Evolutionary conservation across 805 yeast genomes (phyloP).

Genomic region (Candida tammaniensis): DNA sequence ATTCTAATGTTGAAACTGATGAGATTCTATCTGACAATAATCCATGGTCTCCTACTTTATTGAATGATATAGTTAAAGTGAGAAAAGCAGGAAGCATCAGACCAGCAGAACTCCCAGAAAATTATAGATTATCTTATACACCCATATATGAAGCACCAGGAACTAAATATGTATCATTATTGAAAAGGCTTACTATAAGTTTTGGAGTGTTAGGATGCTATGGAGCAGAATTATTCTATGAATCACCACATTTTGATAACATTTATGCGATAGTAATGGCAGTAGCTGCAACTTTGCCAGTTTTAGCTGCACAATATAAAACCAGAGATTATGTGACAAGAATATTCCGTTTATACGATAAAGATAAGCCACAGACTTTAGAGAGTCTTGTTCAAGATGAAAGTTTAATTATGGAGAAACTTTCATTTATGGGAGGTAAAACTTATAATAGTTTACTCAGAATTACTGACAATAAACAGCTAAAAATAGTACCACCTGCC

Average conservation of each 20-base stretch:
- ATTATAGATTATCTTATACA: conserved; percentile 53
- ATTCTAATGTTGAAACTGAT: conserved; percentile 38
- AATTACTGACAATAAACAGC: conserved; percentile 31
- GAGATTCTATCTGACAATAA: conserved; percentile 40
- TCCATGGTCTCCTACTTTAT: conserved; percentile 45
- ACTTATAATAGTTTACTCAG: conserved; percentile 60
- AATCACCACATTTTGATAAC: conserved; percentile 52
- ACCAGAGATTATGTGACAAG: conserved; percentile 68
- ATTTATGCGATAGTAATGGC: conserved; percentile 44
- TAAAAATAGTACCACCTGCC: conserved; percentile 32
- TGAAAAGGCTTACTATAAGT: conserved; percentile 61
- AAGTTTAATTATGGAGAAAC: conserved; percentile 62
- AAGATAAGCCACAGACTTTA: conserved; percentile 59
- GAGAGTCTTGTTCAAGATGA: conserved; percentile 63
- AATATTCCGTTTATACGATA: conserved; percentile 67
- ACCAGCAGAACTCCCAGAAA: conserved; percentile 47
- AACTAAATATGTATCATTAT: conserved; percentile 56
- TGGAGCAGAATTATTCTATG: conserved; percentile 57
- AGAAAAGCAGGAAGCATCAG: conserved; percentile 40
- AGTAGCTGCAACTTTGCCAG: conserved; percentile 54
- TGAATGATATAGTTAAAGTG: conserved; percentile 43
- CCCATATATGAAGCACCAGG: conserved; percentile 68
- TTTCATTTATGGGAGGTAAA: conserved; percentile 63
- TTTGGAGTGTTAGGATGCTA: conserved; percentile 59
- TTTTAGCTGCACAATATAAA: conserved; percentile 46